phyloP scores from a whole-genome alignment of 345 rosid genomes.

The Streptanthus diversifolius region DNA sequence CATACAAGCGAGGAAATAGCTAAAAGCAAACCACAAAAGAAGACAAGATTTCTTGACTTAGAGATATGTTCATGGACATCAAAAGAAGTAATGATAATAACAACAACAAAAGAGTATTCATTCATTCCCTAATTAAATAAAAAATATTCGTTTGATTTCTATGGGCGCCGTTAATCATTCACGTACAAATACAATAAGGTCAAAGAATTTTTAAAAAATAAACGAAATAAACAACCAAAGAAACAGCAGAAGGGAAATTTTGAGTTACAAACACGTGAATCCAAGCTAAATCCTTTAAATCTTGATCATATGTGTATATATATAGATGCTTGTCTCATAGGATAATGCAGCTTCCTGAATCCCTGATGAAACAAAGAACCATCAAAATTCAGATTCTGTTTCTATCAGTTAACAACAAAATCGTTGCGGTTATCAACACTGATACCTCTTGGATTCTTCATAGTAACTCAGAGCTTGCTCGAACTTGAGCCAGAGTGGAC shows the following conservation, averaged over 20 bases:
- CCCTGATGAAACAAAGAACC: slow-evolving; percentile 39
- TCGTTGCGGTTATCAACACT: not conserved
- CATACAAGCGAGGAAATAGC: too few species aligned
- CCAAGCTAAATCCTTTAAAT: not conserved
- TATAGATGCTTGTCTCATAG: slow-evolving; percentile 33
- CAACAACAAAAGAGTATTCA: too few species aligned
- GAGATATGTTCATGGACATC: too few species aligned
- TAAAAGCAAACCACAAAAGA: too few species aligned
- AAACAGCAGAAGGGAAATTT: slow-evolving; percentile 1
- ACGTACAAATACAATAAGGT: slow-evolving; percentile 1
- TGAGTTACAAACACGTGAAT: slow-evolving; percentile 7
- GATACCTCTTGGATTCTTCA: slow-evolving; percentile 58
- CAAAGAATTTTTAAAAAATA: not conserved
- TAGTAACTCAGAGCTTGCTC: slow-evolving; percentile 72
- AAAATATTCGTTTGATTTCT: slow-evolving; percentile 15
- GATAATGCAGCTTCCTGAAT: slow-evolving; percentile 55
- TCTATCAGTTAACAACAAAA: not conserved
- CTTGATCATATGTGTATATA: slow-evolving; percentile 3
- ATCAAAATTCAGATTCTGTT: slow-evolving; percentile 4
- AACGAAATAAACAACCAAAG: not conserved
- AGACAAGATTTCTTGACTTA: too few species aligned
- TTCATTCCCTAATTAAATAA: too few species aligned
- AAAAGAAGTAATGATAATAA: too few species aligned
- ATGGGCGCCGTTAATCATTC: slow-evolving; percentile 4
- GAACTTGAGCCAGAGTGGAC: slow-evolving; percentile 69